A percentile compares a stretch with the other conserved stretches of the same genome.
These are phyloP conservation scores for Fragilariopsis cylindrus DNA, from an alignment of 108 stramenopile species.

Conservation along the genomic window DNA sequence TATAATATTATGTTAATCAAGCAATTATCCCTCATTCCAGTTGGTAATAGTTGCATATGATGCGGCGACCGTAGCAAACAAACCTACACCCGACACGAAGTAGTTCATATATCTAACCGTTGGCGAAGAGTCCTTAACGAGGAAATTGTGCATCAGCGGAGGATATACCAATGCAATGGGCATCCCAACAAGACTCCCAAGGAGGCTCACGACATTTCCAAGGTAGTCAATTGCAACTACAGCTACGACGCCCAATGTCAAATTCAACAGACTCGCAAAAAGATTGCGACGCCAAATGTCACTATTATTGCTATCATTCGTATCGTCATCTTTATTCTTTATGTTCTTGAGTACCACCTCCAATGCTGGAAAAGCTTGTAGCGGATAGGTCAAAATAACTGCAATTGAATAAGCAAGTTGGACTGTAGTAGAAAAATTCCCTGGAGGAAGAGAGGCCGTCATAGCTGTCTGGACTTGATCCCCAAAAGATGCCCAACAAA, in stretches of 20 bases:
- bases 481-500: constrained; percentile 52
- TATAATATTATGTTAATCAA: too few relatives aligned
- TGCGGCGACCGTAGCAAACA: constrained; percentile 36
- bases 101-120: constrained; percentile 21
- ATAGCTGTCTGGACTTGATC: constrained; percentile 44
- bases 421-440: constrained; percentile 35
- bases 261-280: constrained; percentile 25
- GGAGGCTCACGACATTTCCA: constrained; percentile 52
- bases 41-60: constrained; percentile 40
- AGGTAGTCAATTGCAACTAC: constrained; percentile 39
- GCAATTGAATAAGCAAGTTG: constrained; percentile 59
- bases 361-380: constrained; percentile 65
- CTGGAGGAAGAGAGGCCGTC: constrained; percentile 46
- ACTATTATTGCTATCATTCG: neutral
- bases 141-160: constrained; percentile 41
- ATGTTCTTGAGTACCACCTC: constrained; percentile 30
- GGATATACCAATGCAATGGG: constrained; percentile 58
- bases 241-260: constrained; percentile 38
- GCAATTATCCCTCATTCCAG: constrained; percentile 31
- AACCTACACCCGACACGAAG: constrained; percentile 32
- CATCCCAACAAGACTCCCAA: constrained; percentile 52
- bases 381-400: constrained; percentile 56
- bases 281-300: constrained; percentile 13
- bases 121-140: constrained; percentile 19
- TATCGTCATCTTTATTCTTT: neutral